Evolutionary conservation across 2,329 filamentous ascomycete species (phyloP), one percentile per base, ranked within the genome.

Genomic region (Cytospora leucostoma): DNA sequence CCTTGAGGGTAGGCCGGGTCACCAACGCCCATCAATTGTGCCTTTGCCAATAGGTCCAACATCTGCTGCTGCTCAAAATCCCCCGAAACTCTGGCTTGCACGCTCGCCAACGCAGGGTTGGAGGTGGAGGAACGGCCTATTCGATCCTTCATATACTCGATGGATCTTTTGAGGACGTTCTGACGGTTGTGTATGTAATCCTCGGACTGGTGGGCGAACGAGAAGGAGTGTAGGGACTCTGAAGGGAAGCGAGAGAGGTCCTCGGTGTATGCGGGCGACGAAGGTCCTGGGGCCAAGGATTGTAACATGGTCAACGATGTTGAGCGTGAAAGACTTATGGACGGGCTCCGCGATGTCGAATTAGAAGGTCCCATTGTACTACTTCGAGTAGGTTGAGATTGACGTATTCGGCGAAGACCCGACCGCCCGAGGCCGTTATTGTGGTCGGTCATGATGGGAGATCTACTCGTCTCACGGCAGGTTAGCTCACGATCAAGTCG

Each of bases 161-260:
- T 89, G 10, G 93, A 96, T 64, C 94, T 86, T 77, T 96, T 97
- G 71, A 99, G 76, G 38, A 97, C 90, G 80, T 92, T 96, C 74
- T 98, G 93, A 61, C 95, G 89, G 74, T 87, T 97, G 74, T 97
- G 91, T 62, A 98, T 83, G 67, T 92, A 88, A 67, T 98, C 94
- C 72, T 97, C 93, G 3, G 93, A 94, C 76, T 97, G 93, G 70
- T 96, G 92, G 49, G 95, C 92, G 75, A 99, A 99, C 13, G 94
- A 98, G 78, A 99, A 99, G 1, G 95, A 99, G 76, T 99, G 95
- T 54, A 99, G 80, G 7, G 95, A 99, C 74, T 99, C 95, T 70
- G 92, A 92, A 1, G 95, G 94, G 74, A 99, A 99, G 57, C 93
- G 89, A 53, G 88, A 89, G 53, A 99, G 84, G 73, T 99, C 95